Conservation (phyloP, 306 rosid species). For the Comarum palustre region DNA sequence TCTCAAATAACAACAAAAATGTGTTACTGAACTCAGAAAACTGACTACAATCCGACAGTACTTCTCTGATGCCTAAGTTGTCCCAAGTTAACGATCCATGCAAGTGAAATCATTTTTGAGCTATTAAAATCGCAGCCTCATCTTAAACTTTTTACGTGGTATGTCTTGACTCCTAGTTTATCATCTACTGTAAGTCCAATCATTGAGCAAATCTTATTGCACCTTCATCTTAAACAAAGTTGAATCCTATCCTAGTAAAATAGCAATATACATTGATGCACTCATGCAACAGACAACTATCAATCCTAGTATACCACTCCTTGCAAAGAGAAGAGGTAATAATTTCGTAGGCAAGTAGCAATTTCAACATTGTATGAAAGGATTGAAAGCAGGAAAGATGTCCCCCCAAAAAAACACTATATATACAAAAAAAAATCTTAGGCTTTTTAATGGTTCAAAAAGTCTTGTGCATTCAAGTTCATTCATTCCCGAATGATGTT, state of each 20-base stretch:
- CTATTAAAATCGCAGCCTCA: background rate
- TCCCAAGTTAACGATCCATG: background rate
- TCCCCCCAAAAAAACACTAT: background rate
- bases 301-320: constrained; percentile 7
- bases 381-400: background rate
- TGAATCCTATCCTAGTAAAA: background rate
- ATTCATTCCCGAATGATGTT: background rate
- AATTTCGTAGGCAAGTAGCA: background rate
- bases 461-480: background rate
- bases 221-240: background rate
- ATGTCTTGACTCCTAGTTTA: background rate
- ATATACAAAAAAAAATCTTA: background rate
- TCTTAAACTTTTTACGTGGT: background rate
- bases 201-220: background rate
- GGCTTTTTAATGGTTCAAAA: background rate
- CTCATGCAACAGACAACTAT: constrained; percentile 17
- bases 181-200: background rate
- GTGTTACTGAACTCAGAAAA: background rate
- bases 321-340: background rate
- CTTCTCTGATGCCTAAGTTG: background rate
- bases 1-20: constrained; percentile 2
- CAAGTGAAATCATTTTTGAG: background rate
- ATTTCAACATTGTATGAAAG: background rate
- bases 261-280: background rate
- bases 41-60: background rate